Percentiles rank a stretch among this genome's conserved stretches.
phyloP scores from a whole-genome alignment of 345 rosid genomes.

The Eucalyptus regnans region DNA sequence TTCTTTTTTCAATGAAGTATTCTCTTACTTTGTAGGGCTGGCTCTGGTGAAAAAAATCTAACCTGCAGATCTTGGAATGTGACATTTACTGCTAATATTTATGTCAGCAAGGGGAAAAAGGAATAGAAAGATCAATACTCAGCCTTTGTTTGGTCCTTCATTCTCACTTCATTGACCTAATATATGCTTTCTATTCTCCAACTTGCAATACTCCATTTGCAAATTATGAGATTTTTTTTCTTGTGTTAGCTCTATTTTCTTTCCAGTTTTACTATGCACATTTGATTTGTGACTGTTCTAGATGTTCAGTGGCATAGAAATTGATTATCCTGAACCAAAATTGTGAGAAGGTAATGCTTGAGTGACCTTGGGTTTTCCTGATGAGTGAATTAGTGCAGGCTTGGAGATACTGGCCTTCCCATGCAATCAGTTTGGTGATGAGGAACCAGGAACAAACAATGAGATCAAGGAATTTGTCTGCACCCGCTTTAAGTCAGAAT shows the following conservation, averaged over 20 bases:
- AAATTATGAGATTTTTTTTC: neutral
- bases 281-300: neutral
- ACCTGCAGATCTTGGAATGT: neutral
- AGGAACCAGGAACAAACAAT: constrained; percentile 74
- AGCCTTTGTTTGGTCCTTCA: neutral
- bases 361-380: neutral
- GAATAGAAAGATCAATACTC: neutral
- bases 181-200: neutral
- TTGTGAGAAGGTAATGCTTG: neutral
- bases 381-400: constrained; percentile 19
- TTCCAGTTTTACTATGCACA: neutral
- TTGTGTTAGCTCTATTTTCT: neutral
- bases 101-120: neutral
- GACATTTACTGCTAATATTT: neutral
- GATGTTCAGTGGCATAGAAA: neutral
- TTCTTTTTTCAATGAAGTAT: neutral
- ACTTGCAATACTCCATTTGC: neutral
- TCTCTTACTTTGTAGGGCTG: neutral
- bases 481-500: constrained; percentile 73
- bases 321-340: neutral
- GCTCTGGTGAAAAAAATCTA: neutral
- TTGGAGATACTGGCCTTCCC: constrained; percentile 84
- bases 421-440: constrained; percentile 81
- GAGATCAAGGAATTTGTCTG: constrained; percentile 64
- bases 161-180: neutral